Base-by-base conservation (phyloP, 352 stramenopile species). In the Elongisporangium undulatum region DNA sequence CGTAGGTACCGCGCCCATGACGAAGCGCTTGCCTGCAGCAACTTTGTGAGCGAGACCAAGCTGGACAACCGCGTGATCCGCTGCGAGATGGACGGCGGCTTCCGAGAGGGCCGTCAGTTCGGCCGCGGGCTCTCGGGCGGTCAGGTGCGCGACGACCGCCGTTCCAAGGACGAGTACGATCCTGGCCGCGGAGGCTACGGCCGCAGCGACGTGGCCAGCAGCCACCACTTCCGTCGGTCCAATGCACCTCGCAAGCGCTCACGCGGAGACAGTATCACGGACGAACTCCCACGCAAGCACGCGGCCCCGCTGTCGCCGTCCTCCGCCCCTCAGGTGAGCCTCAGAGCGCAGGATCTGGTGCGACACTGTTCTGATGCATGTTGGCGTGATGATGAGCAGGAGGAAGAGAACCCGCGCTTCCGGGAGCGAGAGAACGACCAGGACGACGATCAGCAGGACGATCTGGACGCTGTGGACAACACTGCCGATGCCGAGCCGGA, bases 31-130 rank as follows among this genome's bases (percentile, higher is more conserved):
- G 83, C 85, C 38, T 92, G 83, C 62, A 62, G 84, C 13, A 86
- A 93, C 66, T 96, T 90, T 55, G 64, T 96, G 58, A 95, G 74
- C 58, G 85, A 92, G 56, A 93, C 87, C 48, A 95, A 94, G 74
- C 68, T 96, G 10, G 88, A 96, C 67, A 90, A 90, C 68, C 85
- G 85, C 41, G 79, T 94, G 49, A 87, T 96, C 64, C 85, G 86
- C 52, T 93, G 85, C 49, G 87, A 95, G 58, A 94, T 95, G 83
- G 88, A 96, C 61, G 85, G 85, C 17, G 88, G 88, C 22, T 96
- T 94, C 63, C 72, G 76, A 26, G 85, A 95, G 64, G 88, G 88
- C 10, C 79, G 88, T 0, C 88, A 96, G 69, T 96, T 94, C 56
- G 88, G 88, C 4, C 79, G 88, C 49, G 87, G 86, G 1, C 71